Conservation (phyloP, 352 stramenopile species). For the Globisporangium spiculum region DNA sequence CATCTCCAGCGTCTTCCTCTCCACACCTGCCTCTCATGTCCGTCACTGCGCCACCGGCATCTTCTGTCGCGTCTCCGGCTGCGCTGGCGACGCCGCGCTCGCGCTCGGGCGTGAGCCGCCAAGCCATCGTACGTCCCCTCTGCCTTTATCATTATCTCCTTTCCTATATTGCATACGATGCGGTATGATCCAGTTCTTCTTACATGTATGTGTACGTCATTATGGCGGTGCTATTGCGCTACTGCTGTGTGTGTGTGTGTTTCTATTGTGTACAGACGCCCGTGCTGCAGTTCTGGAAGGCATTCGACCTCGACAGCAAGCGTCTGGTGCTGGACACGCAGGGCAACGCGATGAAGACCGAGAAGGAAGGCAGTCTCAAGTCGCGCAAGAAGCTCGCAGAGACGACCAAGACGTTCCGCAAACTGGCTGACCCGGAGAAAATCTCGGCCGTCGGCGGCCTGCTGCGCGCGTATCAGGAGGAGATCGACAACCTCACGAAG, state of each 20-base stretch:
- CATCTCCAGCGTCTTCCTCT: not conserved
- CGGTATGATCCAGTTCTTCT: not conserved
- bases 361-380: conserved; percentile 76
- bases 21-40: not conserved
- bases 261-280: conserved; percentile 26
- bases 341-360: conserved; percentile 74
- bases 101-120: conserved; percentile 20
- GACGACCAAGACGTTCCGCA: conserved; percentile 80
- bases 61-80: not conserved
- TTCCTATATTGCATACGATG: not conserved
- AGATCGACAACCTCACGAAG: conserved; percentile 90
- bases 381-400: conserved; percentile 86
- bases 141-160: not conserved
- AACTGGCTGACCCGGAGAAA: conserved; percentile 75
- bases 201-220: not conserved
- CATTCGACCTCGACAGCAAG: conserved; percentile 87
- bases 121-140: conserved; percentile 30
- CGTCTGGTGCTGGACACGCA: conserved; percentile 74
- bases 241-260: not conserved
- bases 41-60: not conserved
- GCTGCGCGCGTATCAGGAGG: conserved; percentile 90
- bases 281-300: conserved; percentile 84
- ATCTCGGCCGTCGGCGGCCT: conserved; percentile 46
- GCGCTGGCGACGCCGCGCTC: conserved; percentile 8
- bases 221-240: too few relatives aligned